These are phyloP conservation scores for Saccharomycopsis fibuligera DNA, from an alignment of 805 yeast species.

Conservation along the genomic window DNA sequence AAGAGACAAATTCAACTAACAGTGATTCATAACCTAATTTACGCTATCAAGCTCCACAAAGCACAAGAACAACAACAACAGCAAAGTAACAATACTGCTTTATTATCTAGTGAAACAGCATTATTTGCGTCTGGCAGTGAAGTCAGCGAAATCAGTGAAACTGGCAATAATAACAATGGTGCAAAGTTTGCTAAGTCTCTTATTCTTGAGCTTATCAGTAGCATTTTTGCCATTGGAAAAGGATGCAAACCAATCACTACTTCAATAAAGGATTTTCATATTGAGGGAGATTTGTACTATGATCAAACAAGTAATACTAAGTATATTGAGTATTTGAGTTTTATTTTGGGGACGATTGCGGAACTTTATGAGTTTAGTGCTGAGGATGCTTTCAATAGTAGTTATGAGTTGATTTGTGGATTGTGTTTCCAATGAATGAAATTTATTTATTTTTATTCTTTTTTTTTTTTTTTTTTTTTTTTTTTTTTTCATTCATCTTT, in stretches of 20 bases:
- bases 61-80: background rate
- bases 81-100: too few relatives aligned
- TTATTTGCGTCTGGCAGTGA: background rate
- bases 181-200: background rate
- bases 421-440: slow-evolving; percentile 14
- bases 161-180: slow-evolving; percentile 1
- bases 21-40: slow-evolving; percentile 8
- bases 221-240: slow-evolving; percentile 15
- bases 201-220: slow-evolving; percentile 7
- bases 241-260: slow-evolving; percentile 2
- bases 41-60: slow-evolving; percentile 5
- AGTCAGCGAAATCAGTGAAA: too few relatives aligned
- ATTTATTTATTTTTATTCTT: background rate
- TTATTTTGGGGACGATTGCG: slow-evolving; percentile 11
- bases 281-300: slow-evolving; percentile 2
- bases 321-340: slow-evolving; percentile 16
- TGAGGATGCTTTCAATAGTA: slow-evolving; percentile 9
- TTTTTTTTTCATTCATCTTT: too few relatives aligned
- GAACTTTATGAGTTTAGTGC: slow-evolving; percentile 2
- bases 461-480: background rate
- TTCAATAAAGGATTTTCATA: background rate
- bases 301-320: slow-evolving; percentile 2
- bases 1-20: slow-evolving; percentile 19
- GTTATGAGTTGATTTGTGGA: slow-evolving; percentile 16
- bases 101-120: background rate